A percentile compares a stretch with the other conserved stretches of the same genome.
phyloP scores from a whole-genome alignment of 805 yeast genomes.

The Schwanniomyces occidentalis region DNA sequence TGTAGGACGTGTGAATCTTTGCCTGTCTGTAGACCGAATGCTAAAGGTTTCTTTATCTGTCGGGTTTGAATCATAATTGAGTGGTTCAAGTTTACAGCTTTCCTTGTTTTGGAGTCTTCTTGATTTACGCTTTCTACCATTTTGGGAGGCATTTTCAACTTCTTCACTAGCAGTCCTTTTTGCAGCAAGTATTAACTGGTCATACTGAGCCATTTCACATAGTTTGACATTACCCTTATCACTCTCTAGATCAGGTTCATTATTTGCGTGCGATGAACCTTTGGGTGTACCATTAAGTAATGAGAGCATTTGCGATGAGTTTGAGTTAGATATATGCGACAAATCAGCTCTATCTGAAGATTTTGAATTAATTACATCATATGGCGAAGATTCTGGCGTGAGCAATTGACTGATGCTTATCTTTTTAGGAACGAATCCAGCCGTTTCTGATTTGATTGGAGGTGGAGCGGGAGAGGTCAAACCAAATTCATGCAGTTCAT shows the following conservation, averaged over 20 bases:
- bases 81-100: too few relatives aligned
- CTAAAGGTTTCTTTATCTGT: too few relatives aligned
- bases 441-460: conserved; percentile 1
- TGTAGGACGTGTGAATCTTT: too few relatives aligned
- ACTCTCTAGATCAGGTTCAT: background rate
- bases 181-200: conserved; percentile 16
- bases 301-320: too few relatives aligned
- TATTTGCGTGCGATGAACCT: too few relatives aligned
- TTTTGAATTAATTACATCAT: conserved; percentile 11
- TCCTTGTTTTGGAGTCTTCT: conserved; percentile 6
- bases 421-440: background rate
- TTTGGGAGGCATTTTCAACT: conserved; percentile 1
- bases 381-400: conserved; percentile 42
- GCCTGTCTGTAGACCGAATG: too few relatives aligned
- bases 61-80: too few relatives aligned
- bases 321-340: background rate
- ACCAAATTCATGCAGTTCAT: conserved; percentile 10
- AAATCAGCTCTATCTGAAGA: conserved; percentile 7
- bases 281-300: too few relatives aligned
- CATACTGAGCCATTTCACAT: conserved; percentile 18
- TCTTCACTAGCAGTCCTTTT: conserved; percentile 14
- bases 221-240: background rate
- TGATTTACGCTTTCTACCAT: conserved; percentile 9
- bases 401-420: conserved; percentile 26
- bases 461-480: conserved; percentile 1